Percentiles rank a stretch among this genome's conserved stretches.
phyloP scores from a whole-genome alignment of 2,329 filamentous ascomycete species.

The Bipolaris bicolor region DNA sequence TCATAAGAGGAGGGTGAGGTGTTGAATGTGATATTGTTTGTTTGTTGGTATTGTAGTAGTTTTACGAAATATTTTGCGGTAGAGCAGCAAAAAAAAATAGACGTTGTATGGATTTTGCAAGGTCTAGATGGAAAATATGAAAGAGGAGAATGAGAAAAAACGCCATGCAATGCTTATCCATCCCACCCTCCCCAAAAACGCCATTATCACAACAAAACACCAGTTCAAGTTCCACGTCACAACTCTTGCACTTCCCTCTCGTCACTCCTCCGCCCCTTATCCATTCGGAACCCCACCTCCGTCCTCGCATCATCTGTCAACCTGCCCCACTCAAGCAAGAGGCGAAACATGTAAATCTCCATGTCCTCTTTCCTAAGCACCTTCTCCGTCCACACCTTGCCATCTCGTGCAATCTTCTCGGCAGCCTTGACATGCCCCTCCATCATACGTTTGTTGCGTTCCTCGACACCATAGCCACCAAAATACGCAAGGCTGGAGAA shows the following conservation, averaged over 20 bases:
- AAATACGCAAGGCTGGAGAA: slow-evolving; percentile 80
- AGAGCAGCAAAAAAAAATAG: too few species aligned
- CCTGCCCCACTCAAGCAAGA: slow-evolving; percentile 72
- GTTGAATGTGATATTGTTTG: background rate
- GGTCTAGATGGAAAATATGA: background rate
- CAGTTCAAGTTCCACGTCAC: background rate
- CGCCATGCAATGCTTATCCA: slow-evolving; percentile 10
- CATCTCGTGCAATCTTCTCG: slow-evolving; percentile 41
- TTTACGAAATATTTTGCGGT: too few species aligned
- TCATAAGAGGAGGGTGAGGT: slow-evolving; percentile 13
- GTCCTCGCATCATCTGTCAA: slow-evolving; percentile 46
- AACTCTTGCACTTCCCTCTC: slow-evolving; percentile 6
- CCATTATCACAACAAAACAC: background rate
- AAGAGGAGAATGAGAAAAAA: background rate
- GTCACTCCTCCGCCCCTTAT: slow-evolving; percentile 15
- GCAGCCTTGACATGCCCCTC: slow-evolving; percentile 35
- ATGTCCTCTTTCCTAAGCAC: slow-evolving; percentile 62
- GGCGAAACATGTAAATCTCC: slow-evolving; percentile 79
- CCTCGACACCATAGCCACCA: slow-evolving; percentile 37
- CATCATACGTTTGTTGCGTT: slow-evolving; percentile 35
- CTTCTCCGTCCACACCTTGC: slow-evolving; percentile 44
- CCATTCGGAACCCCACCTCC: slow-evolving; percentile 42
- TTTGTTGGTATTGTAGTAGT: background rate
- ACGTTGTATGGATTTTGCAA: background rate
- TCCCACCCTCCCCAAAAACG: background rate